Evolutionary conservation across 2,329 filamentous ascomycete genomes (phyloP).

Genomic region (Ophiostoma australiae): DNA sequence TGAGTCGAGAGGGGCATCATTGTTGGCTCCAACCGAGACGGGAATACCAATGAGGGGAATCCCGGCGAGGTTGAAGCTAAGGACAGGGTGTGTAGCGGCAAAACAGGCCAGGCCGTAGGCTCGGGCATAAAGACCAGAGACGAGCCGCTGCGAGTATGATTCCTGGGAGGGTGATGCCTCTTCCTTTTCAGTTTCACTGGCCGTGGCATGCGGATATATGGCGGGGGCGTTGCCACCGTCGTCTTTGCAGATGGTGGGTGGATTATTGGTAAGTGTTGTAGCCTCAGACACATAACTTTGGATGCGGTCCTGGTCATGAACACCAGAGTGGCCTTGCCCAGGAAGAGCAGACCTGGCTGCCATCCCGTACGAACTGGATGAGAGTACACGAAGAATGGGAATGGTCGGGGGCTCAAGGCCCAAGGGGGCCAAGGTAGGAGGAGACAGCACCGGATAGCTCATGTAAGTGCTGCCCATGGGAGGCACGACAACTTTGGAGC

Average conservation of each 20-base stretch:
- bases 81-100: constrained; percentile 30
- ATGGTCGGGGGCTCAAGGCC: background rate
- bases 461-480: background rate
- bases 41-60: constrained; percentile 41
- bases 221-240: background rate
- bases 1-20: constrained; percentile 42
- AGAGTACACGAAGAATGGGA: constrained; percentile 8
- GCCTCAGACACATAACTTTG: constrained; percentile 27
- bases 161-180: no score
- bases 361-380: background rate
- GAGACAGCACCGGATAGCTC: background rate
- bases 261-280: constrained; percentile 25
- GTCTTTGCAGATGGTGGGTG: background rate
- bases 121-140: background rate
- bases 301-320: constrained; percentile 13
- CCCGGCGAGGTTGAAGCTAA: constrained; percentile 33
- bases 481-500: background rate
- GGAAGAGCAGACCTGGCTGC: background rate
- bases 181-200: background rate
- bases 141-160: background rate
- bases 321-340: background rate
- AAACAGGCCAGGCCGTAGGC: constrained; percentile 6
- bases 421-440: background rate
- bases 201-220: background rate
- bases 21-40: constrained; percentile 33